phyloP scores from a whole-genome alignment of 805 yeast species.

The Candida jianshihensis region DNA sequence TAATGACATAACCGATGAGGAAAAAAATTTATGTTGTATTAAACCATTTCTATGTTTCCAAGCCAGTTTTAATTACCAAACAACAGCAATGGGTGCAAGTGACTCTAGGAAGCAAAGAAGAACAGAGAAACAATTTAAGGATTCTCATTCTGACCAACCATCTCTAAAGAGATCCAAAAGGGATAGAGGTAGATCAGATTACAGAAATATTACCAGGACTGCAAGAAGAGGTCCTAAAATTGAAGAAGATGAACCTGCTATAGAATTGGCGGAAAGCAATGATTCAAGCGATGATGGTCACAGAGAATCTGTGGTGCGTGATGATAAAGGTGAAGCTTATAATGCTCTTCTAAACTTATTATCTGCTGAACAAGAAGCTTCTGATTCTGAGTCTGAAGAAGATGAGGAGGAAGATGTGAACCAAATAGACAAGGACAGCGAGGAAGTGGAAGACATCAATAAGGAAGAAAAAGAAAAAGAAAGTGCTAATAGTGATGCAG shows the following conservation, averaged over 20 bases:
- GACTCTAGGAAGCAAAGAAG: conserved; percentile 8
- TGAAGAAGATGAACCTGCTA: conserved; percentile 12
- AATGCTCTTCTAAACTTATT: conserved; percentile 61
- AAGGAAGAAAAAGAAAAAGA: conserved; percentile 16
- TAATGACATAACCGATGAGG: not conserved
- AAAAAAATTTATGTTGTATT: not conserved
- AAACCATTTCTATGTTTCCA: no score
- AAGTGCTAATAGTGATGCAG: conserved; percentile 25
- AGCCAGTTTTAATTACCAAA: not conserved
- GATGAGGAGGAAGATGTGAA: conserved; percentile 9
- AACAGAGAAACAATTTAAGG: not conserved
- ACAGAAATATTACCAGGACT: conserved; percentile 54
- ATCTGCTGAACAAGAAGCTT: conserved; percentile 36
- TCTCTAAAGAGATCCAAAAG: conserved; percentile 10
- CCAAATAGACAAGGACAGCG: conserved; percentile 14
- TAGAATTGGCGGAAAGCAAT: conserved; percentile 8
- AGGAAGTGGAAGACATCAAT: conserved; percentile 9
- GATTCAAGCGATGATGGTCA: not conserved
- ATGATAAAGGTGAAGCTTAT: conserved; percentile 43
- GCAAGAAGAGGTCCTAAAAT: conserved; percentile 31
- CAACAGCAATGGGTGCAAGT: conserved; percentile 9
- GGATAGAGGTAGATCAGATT: conserved; percentile 50
- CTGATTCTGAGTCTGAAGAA: conserved; percentile 4
- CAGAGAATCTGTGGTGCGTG: conserved; percentile 12
- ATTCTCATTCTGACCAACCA: not conserved